Evolutionary conservation across 2,329 filamentous ascomycete species (phyloP).

Genomic region (Coniella vitis): DNA sequence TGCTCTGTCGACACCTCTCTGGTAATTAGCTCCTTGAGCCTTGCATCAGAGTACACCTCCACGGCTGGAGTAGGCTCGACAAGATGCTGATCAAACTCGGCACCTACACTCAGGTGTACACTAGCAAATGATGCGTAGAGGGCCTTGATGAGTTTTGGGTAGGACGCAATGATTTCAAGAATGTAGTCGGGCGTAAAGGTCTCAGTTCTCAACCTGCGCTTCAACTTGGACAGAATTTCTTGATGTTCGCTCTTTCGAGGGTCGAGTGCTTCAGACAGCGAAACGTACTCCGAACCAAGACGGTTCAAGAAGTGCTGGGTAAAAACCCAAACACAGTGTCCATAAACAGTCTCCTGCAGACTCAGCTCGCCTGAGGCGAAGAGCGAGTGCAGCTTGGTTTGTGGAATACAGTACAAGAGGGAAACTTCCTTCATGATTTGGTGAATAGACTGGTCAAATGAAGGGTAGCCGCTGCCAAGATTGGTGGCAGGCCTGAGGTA

Average conservation of each 20-base stretch:
- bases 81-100: slow-evolving; percentile 42
- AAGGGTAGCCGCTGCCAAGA: slow-evolving; percentile 55
- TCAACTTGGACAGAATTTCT: slow-evolving; percentile 85
- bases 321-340: slow-evolving; percentile 96
- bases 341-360: slow-evolving; percentile 94
- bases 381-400: slow-evolving; percentile 89
- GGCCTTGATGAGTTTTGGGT: slow-evolving; percentile 78
- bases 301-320: slow-evolving; percentile 97
- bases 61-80: slow-evolving; percentile 50
- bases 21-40: slow-evolving; percentile 69
- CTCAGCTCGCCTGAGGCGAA: slow-evolving; percentile 84
- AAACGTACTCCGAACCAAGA: slow-evolving; percentile 84
- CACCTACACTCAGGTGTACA: slow-evolving; percentile 60
- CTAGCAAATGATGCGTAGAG: slow-evolving; percentile 90
- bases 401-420: slow-evolving; percentile 92
- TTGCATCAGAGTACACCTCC: slow-evolving; percentile 67
- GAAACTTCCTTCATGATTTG: slow-evolving; percentile 99
- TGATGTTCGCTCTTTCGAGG: slow-evolving; percentile 75
- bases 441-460: slow-evolving; percentile 90
- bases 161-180: slow-evolving; percentile 88
- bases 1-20: slow-evolving; percentile 86
- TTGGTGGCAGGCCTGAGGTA: slow-evolving; percentile 73
- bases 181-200: slow-evolving; percentile 99
- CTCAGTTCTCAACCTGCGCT: slow-evolving; percentile 89
- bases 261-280: slow-evolving; percentile 75